These are phyloP conservation scores for Suhomyces wounanorum DNA, from an alignment of 1,139 yeast genomes.

Conservation along the genomic window DNA sequence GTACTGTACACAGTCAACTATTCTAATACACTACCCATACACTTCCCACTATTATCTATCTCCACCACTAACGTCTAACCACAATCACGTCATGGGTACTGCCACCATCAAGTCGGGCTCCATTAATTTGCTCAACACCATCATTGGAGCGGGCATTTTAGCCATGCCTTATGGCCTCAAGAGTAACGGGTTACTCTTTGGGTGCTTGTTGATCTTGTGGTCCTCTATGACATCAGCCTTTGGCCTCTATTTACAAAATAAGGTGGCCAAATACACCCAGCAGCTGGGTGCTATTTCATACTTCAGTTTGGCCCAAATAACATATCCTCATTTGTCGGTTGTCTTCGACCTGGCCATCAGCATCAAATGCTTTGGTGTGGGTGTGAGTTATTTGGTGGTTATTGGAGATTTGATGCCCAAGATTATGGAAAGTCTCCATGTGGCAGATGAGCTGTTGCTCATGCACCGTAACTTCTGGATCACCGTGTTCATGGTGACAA, in stretches of 20 bases:
- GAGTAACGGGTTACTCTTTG: conserved; percentile 52
- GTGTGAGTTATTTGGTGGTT: conserved; percentile 82
- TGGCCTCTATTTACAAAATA: conserved; percentile 54
- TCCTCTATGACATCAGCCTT: conserved; percentile 53
- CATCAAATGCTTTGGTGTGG: conserved; percentile 83
- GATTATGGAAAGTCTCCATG: conserved; percentile 50
- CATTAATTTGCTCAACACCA: conserved; percentile 55
- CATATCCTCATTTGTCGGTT: conserved; percentile 51
- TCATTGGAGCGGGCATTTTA: conserved; percentile 57
- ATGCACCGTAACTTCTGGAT: conserved; percentile 70
- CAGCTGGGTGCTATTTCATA: conserved; percentile 54
- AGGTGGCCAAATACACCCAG: conserved; percentile 51
- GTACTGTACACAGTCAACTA: not conserved
- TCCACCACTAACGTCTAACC: not conserved
- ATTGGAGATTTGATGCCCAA: conserved; percentile 92
- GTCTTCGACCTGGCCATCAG: conserved; percentile 54
- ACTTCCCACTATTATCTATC: not conserved
- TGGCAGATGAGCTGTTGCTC: conserved; percentile 25
- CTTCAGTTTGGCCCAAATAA: conserved; percentile 54
- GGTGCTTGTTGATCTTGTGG: conserved; percentile 47
- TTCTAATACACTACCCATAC: not conserved
- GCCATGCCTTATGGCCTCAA: conserved; percentile 60
- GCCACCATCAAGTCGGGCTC: conserved; percentile 54
- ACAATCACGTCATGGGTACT: conserved; percentile 17
- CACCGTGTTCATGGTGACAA: conserved; percentile 55